Base-by-base conservation (phyloP, 768 basidiomycete species). In the Lyophyllum atratum region DNA sequence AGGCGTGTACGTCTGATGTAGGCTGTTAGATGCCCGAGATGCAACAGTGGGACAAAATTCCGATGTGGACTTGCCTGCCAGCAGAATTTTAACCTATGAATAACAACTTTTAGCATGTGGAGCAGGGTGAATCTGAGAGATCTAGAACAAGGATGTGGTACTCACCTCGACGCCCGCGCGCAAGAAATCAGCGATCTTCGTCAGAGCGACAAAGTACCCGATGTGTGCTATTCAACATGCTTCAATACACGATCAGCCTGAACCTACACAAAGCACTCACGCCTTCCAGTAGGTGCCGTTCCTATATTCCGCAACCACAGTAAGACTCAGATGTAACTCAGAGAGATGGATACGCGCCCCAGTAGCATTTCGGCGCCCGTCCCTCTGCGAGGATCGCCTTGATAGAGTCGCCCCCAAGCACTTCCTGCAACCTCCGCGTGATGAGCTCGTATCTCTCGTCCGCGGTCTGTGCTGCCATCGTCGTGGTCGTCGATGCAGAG, bases 101-200 rank as follows among this genome's bases (percentile, higher is more conserved):
- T 31, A n/a, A 33, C 28, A 19, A 2, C 31, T 8, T 17, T 57
- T 25, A 54, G 45, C 4, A 44, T 48, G 1, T 40, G 31, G 17
- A 19, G 33, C n/a, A 9, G 29, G n/a, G n/a, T 48, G 29, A 34
- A 17, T 22, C 17, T n/a, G n/a, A 46, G 17, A 25, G 24, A 17
- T 11, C 10, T 53, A 24, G 28, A n/a, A 3, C 6, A 54, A 45
- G 1, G 52, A 58, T 42, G 58, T 34, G 62, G 54, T 54, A 64
- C 76, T 46, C 64, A 90, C 90, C 72, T 93, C 88, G 2, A 95
- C 94, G n/a, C 87, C 95, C 1, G 95, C 96, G 40, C 85, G 82
- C 43, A 98, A 74, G 73, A 99, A 98, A 76, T 98, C 96, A 9
- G 95, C 93, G 55, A 99, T 92, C 79, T 99, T 99, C 22, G 85